A percentile compares a stretch with the other conserved stretches of the same genome.
phyloP scores from a whole-genome alignment of 2,329 filamentous ascomycete species.

The Thielaviopsis ethacetica region DNA sequence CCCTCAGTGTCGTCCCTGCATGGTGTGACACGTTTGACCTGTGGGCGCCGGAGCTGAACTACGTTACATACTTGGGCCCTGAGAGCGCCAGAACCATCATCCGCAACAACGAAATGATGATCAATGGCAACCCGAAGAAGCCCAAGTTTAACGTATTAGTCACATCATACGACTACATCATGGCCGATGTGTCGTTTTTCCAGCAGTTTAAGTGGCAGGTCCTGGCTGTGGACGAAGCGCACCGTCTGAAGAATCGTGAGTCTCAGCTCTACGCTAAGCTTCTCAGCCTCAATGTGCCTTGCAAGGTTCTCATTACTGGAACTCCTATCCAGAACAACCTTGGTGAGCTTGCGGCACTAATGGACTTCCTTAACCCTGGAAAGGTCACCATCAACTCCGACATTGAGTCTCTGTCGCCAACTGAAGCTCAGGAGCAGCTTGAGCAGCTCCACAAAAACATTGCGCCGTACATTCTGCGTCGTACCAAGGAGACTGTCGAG shows the following conservation, averaged over 20 bases:
- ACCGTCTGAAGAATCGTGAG: slow-evolving; percentile 89
- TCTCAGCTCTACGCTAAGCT: slow-evolving; percentile 83
- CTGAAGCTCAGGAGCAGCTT: slow-evolving; percentile 74
- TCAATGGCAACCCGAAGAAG: slow-evolving; percentile 72
- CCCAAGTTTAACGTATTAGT: slow-evolving; percentile 96
- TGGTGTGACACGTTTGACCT: slow-evolving; percentile 97
- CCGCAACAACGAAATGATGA: slow-evolving; percentile 73
- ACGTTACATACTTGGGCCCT: slow-evolving; percentile 89
- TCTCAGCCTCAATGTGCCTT: slow-evolving; percentile 71
- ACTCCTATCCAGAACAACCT: slow-evolving; percentile 97
- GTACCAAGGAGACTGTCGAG: slow-evolving; percentile 94
- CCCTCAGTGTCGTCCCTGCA: slow-evolving; percentile 88
- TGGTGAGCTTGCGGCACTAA: slow-evolving; percentile 75
- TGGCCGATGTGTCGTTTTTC: slow-evolving; percentile 70
- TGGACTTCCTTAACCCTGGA: slow-evolving; percentile 96
- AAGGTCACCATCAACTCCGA: slow-evolving; percentile 82
- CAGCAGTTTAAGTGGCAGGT: slow-evolving; percentile 95
- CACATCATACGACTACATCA: slow-evolving; percentile 93
- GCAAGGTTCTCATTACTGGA: slow-evolving; percentile 84
- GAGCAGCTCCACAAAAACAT: slow-evolving; percentile 73
- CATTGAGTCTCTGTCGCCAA: slow-evolving; percentile 60
- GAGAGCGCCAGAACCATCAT: slow-evolving; percentile 76
- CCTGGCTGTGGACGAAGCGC: slow-evolving; percentile 88
- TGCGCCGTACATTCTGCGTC: slow-evolving; percentile 83
- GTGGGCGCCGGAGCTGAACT: slow-evolving; percentile 93